Base-by-base conservation (phyloP, 805 yeast species). In the Diddensiella caesifluorescens region DNA sequence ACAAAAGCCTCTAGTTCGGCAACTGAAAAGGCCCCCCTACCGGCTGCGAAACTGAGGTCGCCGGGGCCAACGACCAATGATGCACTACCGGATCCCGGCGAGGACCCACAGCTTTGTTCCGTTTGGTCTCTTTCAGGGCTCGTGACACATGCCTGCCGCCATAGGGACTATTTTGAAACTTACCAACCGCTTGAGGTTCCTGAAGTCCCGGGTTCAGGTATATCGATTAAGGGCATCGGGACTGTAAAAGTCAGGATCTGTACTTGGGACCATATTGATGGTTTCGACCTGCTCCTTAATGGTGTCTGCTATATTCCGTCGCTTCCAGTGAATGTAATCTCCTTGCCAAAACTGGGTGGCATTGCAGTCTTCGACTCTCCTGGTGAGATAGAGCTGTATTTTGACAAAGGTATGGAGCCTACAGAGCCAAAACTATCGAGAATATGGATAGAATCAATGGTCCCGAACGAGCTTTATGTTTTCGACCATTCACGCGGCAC, bases 211-310 rank as follows among this genome's bases (percentile, higher is more conserved):
- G 15, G 15, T 13, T 23, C 27, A 23, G 12, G 27, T 23, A 7
- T 23, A 9, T 19, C 15, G 12, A 29, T 29, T 13, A 29, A 29
- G 16, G 32, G 32, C 32, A 29, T 29, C 15, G 32, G 32, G 12
- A 19, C 12, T 29, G 15, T 29, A 13, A 29, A 29, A 19, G 15
- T 29, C 16, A 13, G 9, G 15, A 6, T 29, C 7, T 13, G 9
- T 7, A 29, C 12, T 29, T 9, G 15, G 7, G 16, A n/a, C 6
- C 19, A 27, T 22, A 22, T 33, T 34, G 21, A 30, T 34, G 7
- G 32, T 32, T 41, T 45, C 22, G 25, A 30, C 12, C 23, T 45
- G 38, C 32, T 37, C 22, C 39, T 45, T 39, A 10, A 37, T 25
- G 31, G 28, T 3, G 38, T 40, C 4, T 26, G 31, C 20, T 40